phyloP scores from a whole-genome alignment of 352 stramenopile genomes.

The Phytophthora sp. region DNA sequence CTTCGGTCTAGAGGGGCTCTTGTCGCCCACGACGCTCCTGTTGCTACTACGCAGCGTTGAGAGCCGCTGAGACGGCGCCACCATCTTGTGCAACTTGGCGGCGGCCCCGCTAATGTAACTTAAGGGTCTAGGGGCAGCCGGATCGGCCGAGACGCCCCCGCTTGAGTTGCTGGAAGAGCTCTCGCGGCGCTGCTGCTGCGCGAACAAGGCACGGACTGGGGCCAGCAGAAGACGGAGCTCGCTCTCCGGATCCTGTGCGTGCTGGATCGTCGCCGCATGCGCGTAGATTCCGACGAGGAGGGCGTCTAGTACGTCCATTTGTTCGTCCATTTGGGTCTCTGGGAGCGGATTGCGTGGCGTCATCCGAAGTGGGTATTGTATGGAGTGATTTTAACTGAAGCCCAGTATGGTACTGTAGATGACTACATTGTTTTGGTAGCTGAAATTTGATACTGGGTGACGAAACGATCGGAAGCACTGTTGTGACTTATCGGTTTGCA shows the following conservation, averaged over 20 bases:
- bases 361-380: no score
- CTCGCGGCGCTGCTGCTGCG: slow-evolving; percentile 29
- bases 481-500: no score
- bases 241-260: slow-evolving; percentile 43
- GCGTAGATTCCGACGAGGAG: slow-evolving; percentile 59
- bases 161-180: slow-evolving; percentile 39
- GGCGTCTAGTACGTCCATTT: slow-evolving; percentile 67
- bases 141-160: neutral
- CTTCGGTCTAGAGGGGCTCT: no score
- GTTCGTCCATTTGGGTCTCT: no score
- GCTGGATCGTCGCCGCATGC: slow-evolving; percentile 47
- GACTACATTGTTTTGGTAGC: no score
- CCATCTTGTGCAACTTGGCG: slow-evolving; percentile 46
- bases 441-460: no score
- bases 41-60: slow-evolving; percentile 18
- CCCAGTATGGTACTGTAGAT: no score
- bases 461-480: no score
- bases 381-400: no score
- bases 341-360: no score
- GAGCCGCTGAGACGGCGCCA: slow-evolving; percentile 20
- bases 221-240: slow-evolving; percentile 54
- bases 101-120: slow-evolving; percentile 45
- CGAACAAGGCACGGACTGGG: slow-evolving; percentile 54
- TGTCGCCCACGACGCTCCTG: slow-evolving; percentile 22
- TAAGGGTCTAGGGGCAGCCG: slow-evolving; percentile 2